These are phyloP conservation scores for Phytomonas francai DNA, from an alignment of 208 protist genomes.

Conservation along the genomic window DNA sequence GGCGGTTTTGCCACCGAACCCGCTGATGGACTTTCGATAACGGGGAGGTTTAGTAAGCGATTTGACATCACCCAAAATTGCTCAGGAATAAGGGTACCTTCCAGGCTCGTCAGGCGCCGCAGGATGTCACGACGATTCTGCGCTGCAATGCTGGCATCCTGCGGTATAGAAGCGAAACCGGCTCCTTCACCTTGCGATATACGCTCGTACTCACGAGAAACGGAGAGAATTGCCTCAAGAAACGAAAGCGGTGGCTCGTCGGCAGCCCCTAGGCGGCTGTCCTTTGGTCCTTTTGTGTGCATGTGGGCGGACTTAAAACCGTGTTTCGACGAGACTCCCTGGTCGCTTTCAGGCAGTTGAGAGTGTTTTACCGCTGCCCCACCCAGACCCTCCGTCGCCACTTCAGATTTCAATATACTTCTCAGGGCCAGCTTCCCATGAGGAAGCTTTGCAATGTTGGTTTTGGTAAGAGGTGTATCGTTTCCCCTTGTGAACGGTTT, in stretches of 20 bases:
- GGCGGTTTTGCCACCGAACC: background rate
- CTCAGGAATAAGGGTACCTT: constrained; percentile 53
- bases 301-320: no score
- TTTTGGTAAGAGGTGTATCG: background rate
- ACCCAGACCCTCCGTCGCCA: no score
- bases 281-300: background rate
- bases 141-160: constrained; percentile 8
- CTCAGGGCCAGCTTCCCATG: background rate
- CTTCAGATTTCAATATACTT: background rate
- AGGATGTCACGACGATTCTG: constrained; percentile 16
- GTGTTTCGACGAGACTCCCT: no score
- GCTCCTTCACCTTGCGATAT: constrained; percentile 19
- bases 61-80: constrained; percentile 62
- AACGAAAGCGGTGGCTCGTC: constrained; percentile 37
- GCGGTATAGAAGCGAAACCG: background rate
- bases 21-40: background rate
- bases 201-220: constrained; percentile 72
- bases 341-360: no score
- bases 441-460: background rate
- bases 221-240: constrained; percentile 59
- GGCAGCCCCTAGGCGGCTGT: background rate
- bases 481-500: background rate
- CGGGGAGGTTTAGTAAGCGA: constrained; percentile 14
- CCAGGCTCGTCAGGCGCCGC: constrained; percentile 42
- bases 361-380: no score